Base-by-base conservation (phyloP, 2,329 filamentous ascomycete genomes). In the Drechslera avenae region DNA sequence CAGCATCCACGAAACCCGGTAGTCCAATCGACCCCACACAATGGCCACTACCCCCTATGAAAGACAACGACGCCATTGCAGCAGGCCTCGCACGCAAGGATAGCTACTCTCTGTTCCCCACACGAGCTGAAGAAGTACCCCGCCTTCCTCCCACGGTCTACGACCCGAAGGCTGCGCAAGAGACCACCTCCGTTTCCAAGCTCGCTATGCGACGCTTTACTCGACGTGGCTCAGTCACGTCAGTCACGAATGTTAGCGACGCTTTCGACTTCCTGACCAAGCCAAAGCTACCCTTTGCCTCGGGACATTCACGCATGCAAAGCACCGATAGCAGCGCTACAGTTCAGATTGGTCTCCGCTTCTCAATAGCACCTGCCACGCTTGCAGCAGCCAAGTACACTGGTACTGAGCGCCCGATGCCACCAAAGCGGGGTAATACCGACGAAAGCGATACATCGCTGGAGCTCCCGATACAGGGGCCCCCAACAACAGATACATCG, bases 301-400 rank as follows among this genome's bases (percentile, higher is more conserved):
- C 68, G 12, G 54, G 57, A 7, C 75, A 78, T n/a, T 75, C 76
- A 14, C 79, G 86, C 36, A 78, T 84, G 51, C 85, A 84, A 4
- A 90, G 86, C 1, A 77, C 85, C 34, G 78, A 78, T 13, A 89
- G 86, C 36, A 83, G 83, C 8, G 86, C 86, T 18, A 89, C 86
- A 0, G 86, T 90, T 9, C 86, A 89, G 64, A 89, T 90, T 43
- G 87, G 86, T 1, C 76, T 90, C 13, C 82, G 87, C 9, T 77
- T 90, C 47, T 89, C 86, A n/a, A 55, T 75, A 5, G 72, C 71
- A 10, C 72, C 72, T 12, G 71, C 72, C 3, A 68, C 69, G 14
- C 69, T 74, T 47, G 67, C 66, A 40, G 68, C 69, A 43, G 64
- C 60, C 26, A 69, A 69, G 32, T 70, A 50, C 50, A 67, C 60